Conservation (phyloP, 2,329 filamentous ascomycete genomes). For the Fusarium sterilihyphosum region DNA sequence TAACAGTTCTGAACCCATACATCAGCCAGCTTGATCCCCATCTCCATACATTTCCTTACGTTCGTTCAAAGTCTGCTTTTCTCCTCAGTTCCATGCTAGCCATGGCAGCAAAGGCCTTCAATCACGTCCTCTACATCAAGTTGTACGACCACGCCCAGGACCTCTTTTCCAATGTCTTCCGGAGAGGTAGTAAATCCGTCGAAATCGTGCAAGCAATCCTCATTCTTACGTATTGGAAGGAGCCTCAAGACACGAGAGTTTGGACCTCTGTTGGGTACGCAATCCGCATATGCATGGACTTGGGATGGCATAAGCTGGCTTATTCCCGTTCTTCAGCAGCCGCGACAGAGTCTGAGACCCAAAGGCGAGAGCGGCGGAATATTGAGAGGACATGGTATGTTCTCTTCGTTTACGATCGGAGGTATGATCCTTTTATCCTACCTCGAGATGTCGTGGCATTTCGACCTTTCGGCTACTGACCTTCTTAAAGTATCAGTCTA, state of each 20-base stretch:
- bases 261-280: background rate
- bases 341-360: background rate
- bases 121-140: background rate
- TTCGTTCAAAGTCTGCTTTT: background rate
- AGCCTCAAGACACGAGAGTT: background rate
- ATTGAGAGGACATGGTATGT: background rate
- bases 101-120: background rate
- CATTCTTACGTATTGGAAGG: background rate
- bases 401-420: background rate
- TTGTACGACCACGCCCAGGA: background rate
- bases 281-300: background rate
- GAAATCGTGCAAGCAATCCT: background rate
- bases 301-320: background rate
- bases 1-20: background rate
- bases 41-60: background rate
- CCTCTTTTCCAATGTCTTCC: background rate
- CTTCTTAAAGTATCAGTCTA: background rate
- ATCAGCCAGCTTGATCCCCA: background rate
- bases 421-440: background rate
- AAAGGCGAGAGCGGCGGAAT: background rate
- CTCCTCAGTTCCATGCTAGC: background rate
- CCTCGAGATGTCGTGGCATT: rapidly evolving
- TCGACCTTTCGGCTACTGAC: background rate
- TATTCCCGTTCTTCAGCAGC: rapidly evolving
- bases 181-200: background rate